These are phyloP conservation scores for Helicostylum pulchrum DNA, from an alignment of 192 early-diverging fungal species.

Conservation along the genomic window DNA sequence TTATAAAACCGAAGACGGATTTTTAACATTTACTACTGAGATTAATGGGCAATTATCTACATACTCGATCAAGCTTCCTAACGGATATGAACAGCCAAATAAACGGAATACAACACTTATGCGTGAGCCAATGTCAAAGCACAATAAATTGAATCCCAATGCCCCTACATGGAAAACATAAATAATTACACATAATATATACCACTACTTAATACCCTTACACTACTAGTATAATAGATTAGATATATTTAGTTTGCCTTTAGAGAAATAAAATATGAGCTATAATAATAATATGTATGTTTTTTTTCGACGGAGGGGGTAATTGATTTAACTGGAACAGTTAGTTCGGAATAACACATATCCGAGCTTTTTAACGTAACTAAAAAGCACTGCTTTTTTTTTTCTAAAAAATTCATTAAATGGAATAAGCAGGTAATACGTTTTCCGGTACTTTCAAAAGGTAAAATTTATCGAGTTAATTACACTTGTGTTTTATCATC, in stretches of 20 bases:
- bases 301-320: too few species aligned
- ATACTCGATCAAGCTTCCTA: conserved; percentile 10
- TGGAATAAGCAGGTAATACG: too few species aligned
- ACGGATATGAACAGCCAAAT: not conserved
- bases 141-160: not conserved
- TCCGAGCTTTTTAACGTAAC: too few species aligned
- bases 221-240: not conserved
- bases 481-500: too few species aligned
- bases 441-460: too few species aligned
- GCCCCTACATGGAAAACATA: not conserved
- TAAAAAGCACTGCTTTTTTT: too few species aligned
- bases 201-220: not conserved
- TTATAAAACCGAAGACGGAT: conserved; percentile 11
- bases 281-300: too few species aligned
- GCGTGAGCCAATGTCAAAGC: not conserved
- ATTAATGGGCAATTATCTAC: conserved; percentile 20
- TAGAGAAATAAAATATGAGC: too few species aligned
- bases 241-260: not conserved
- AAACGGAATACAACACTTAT: not conserved
- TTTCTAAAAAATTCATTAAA: too few species aligned
- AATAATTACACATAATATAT: not conserved
- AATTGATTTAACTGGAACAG: too few species aligned
- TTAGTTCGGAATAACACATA: too few species aligned
- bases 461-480: too few species aligned
- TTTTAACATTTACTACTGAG: conserved; percentile 16